Evolutionary conservation across 129 eudicot genomes (phyloP), one percentile per base, ranked within the genome.

Genomic region (Flaveria ramosissima): DNA sequence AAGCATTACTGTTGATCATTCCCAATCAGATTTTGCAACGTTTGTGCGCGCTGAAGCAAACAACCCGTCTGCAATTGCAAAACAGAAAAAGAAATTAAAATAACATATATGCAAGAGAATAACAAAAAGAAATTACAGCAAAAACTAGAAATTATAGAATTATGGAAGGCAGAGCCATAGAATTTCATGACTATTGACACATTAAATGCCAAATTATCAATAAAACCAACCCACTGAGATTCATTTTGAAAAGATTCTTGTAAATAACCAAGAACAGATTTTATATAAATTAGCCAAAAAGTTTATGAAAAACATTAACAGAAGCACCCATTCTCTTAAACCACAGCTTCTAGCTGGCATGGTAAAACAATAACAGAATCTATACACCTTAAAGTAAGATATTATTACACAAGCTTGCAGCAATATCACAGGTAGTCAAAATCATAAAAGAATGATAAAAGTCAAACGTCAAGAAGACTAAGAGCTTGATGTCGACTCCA

Each of bases 51-150:
- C 56, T 62, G 84, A 79, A 92, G 85, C 73, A 92, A 74, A 47
- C 84, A 62, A 77, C 89, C 92, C 3, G 89, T 43, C 97, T 92
- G 93, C 71, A 64, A 27, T 55, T 47, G 50, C 17, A 75, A 36
- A n/a, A 62, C 1, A 24, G 1, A 19, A 45, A 24, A 23, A 16
- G 15, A 16, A 8, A 45, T 26, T 16, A 36, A 5, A 27, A 73
- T 7, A 19, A 17, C 9, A 20, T 9, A 68, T 1, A 74, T 15
- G 19, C 60, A 74, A 60, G 10, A 1, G 11, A 46, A 61, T 61
- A 74, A 3, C 3, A 63, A 13, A 6, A 62, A 1, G 39, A 60
- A 60, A 11, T 60, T 9, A 10, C 8, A 14, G 10, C 60, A 9
- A 53, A 53, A 53, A 53, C 60, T 10, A 53, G 23, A 53, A 53